These are phyloP conservation scores for Cyclotella sp. DNA, from an alignment of 108 stramenopile genomes.

Conservation along the genomic window DNA sequence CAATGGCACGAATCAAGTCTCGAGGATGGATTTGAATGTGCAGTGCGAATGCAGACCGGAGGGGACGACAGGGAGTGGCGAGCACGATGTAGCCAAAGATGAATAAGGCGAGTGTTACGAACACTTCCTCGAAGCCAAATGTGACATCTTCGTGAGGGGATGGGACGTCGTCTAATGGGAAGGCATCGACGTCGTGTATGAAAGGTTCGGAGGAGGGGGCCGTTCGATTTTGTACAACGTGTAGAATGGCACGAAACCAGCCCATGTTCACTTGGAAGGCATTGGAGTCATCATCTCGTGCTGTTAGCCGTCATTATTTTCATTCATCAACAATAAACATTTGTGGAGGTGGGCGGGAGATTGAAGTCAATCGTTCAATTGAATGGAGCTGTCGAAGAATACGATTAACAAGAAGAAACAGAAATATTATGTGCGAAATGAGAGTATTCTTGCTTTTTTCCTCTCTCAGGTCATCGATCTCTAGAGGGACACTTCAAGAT, in stretches of 20 bases:
- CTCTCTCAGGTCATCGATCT: no score
- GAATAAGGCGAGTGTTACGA: conserved; percentile 26
- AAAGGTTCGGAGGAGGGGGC: not conserved
- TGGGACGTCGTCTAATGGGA: not conserved
- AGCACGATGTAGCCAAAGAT: conserved; percentile 26
- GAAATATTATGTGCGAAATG: no score
- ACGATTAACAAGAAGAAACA: no score
- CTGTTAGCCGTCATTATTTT: no score
- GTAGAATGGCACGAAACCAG: not conserved
- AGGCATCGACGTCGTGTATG: no score
- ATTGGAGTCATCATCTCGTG: no score
- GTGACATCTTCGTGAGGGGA: not conserved
- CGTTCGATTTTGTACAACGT: not conserved
- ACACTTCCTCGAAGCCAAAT: conserved; percentile 26
- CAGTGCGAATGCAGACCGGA: not conserved
- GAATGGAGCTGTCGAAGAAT: no score
- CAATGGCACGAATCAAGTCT: not conserved
- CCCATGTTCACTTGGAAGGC: not conserved
- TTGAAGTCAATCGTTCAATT: no score
- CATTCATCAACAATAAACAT: no score
- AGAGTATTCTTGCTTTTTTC: no score
- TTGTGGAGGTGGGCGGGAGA: no score
- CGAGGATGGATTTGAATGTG: not conserved
- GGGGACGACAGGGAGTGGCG: conserved; percentile 22
- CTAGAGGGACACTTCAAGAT: no score